phyloP scores from a whole-genome alignment of 2,329 filamentous ascomycete species.

The Apiospora kogelbergensis region DNA sequence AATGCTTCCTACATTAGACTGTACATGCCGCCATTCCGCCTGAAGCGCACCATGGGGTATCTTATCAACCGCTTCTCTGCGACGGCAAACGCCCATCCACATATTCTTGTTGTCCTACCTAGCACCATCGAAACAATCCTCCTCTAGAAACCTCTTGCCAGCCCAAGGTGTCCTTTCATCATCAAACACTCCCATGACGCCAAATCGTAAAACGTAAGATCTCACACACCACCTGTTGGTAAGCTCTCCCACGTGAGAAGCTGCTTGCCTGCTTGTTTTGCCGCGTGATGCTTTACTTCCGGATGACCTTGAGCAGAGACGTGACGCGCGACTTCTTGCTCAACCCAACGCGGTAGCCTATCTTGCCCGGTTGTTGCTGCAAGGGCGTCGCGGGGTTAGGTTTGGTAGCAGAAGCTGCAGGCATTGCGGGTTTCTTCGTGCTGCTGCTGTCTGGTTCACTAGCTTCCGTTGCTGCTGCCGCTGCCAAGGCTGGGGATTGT shows the following conservation, averaged over 20 bases:
- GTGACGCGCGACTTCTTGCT: slow-evolving; percentile 48
- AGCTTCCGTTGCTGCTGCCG: background rate
- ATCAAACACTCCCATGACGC: background rate
- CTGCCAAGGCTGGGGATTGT: slow-evolving; percentile 16
- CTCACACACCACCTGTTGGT: background rate
- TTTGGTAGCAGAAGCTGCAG: slow-evolving; percentile 15
- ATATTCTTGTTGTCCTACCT: background rate
- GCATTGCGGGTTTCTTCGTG: slow-evolving; percentile 10
- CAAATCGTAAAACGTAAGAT: too few species aligned
- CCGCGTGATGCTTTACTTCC: background rate
- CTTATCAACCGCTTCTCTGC: background rate
- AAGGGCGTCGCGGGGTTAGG: slow-evolving; percentile 14
- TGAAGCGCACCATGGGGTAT: slow-evolving; percentile 9
- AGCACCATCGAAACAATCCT: background rate
- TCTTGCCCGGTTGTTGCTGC: slow-evolving; percentile 33
- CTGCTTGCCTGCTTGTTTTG: too few species aligned
- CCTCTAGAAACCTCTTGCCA: background rate
- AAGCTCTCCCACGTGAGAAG: background rate
- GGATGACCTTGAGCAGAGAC: slow-evolving; percentile 40
- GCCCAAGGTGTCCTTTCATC: background rate
- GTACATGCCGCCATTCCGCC: background rate
- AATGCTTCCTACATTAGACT: background rate
- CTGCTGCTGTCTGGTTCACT: slow-evolving; percentile 3
- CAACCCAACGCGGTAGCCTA: slow-evolving; percentile 45
- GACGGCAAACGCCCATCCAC: background rate